Percentiles rank a stretch among this genome's conserved stretches.
These are phyloP conservation scores for Drosera spatulata DNA, from an alignment of 179 eudicot genomes.

Conservation along the genomic window DNA sequence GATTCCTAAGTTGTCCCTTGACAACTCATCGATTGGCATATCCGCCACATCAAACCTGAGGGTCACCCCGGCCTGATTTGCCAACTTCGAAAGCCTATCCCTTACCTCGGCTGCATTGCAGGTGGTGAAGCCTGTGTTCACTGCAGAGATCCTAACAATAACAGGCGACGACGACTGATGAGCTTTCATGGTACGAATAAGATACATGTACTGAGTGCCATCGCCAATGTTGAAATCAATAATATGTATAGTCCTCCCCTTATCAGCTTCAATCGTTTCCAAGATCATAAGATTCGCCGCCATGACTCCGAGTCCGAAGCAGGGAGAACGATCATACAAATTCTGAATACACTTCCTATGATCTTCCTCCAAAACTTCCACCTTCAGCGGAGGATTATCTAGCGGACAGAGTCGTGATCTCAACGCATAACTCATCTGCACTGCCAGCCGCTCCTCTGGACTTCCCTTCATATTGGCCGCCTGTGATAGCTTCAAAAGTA, in stretches of 20 bases:
- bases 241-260: conserved; percentile 37
- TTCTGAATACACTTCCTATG: conserved; percentile 33
- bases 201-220: conserved; percentile 57
- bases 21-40: conserved; percentile 27
- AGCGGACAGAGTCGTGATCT: too few relatives aligned
- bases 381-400: too few relatives aligned
- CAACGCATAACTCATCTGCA: too few relatives aligned
- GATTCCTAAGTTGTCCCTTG: conserved; percentile 32
- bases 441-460: too few relatives aligned
- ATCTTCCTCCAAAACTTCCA: conserved; percentile 37
- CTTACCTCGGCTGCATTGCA: conserved; percentile 23
- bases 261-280: conserved; percentile 36
- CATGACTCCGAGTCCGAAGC: conserved; percentile 60
- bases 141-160: conserved; percentile 42
- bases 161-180: neutral
- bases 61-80: conserved; percentile 30
- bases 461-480: too few relatives aligned
- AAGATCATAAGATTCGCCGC: conserved; percentile 69
- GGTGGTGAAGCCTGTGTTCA: conserved; percentile 22
- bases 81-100: conserved; percentile 25
- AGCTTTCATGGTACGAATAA: conserved; percentile 50
- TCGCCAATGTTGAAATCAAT: conserved; percentile 72
- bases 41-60: conserved; percentile 24
- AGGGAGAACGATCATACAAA: conserved; percentile 56
- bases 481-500: too few relatives aligned